Percentiles rank a stretch among this genome's conserved stretches.
phyloP scores from a whole-genome alignment of 129 eudicot species.

The Flaveria trinervia region DNA sequence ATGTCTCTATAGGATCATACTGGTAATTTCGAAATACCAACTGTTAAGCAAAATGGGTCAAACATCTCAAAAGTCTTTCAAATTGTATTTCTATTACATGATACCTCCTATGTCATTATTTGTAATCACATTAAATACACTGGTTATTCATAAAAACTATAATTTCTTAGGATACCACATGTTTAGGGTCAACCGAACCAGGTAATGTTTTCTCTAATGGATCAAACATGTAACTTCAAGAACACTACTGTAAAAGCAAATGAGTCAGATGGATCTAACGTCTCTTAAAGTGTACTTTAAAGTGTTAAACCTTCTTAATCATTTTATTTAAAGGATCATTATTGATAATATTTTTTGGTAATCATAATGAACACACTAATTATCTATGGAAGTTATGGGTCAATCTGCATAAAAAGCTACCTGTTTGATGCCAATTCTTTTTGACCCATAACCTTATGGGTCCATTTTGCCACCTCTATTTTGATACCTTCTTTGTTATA shows the following conservation, averaged over 20 bases:
- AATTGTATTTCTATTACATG: background rate
- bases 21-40: background rate
- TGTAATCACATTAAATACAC: background rate
- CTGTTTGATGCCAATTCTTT: background rate
- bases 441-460: background rate
- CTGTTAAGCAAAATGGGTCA: background rate
- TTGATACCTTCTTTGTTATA: background rate
- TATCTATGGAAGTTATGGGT: background rate
- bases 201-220: background rate
- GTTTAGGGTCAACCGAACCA: background rate
- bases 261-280: background rate
- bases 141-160: background rate
- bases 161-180: background rate
- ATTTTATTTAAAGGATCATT: background rate
- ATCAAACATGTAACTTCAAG: background rate
- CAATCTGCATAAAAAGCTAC: background rate
- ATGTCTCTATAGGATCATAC: background rate
- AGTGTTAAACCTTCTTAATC: background rate
- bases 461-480: constrained; percentile 3
- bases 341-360: background rate
- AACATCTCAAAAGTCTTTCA: background rate
- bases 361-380: background rate
- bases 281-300: background rate
- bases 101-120: background rate
- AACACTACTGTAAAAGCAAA: background rate